phyloP scores from a whole-genome alignment of 805 yeast genomes.

The Cyberlindnera xishuangbannaensis region DNA sequence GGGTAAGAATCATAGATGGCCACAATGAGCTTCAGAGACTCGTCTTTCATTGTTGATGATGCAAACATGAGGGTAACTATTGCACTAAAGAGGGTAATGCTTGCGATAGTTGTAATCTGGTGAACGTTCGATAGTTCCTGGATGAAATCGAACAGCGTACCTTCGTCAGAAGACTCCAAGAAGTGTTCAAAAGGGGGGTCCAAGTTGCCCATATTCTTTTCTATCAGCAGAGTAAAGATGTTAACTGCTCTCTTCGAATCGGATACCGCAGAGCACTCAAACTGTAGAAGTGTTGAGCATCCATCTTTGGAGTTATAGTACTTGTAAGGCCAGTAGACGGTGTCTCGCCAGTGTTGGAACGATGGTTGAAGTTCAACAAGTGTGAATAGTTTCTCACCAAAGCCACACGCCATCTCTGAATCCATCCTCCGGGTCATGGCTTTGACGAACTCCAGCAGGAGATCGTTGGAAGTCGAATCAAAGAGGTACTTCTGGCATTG shows the following conservation, averaged over 20 bases:
- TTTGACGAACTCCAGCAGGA: slow-evolving; percentile 9
- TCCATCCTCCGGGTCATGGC: slow-evolving; percentile 8
- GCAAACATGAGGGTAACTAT: slow-evolving; percentile 4
- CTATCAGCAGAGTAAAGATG: slow-evolving; percentile 1
- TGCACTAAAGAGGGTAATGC: not conserved
- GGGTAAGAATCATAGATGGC: slow-evolving; percentile 4
- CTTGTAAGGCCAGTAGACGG: slow-evolving; percentile 26
- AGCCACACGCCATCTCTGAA: not conserved
- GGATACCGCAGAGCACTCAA: slow-evolving; percentile 1
- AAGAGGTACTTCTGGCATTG: slow-evolving; percentile 4
- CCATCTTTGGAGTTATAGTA: slow-evolving; percentile 14
- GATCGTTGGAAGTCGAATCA: not conserved
- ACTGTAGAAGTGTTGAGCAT: not conserved
- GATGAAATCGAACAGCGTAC: not conserved
- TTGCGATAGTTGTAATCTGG: not conserved
- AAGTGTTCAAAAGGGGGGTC: slow-evolving; percentile 7
- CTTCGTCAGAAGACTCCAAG: slow-evolving; percentile 1
- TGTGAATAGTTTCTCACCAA: slow-evolving; percentile 23
- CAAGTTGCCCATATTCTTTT: not conserved
- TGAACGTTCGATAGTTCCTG: not conserved
- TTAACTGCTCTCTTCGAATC: slow-evolving; percentile 2
- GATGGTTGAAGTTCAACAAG: slow-evolving; percentile 1
- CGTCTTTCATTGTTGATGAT: slow-evolving; percentile 1
- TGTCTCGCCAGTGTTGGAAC: slow-evolving; percentile 24
- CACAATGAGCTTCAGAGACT: not conserved